These are phyloP conservation scores for Fusarium keratoplasticum DNA, from an alignment of 2,329 filamentous ascomycete species.

Conservation along the genomic window DNA sequence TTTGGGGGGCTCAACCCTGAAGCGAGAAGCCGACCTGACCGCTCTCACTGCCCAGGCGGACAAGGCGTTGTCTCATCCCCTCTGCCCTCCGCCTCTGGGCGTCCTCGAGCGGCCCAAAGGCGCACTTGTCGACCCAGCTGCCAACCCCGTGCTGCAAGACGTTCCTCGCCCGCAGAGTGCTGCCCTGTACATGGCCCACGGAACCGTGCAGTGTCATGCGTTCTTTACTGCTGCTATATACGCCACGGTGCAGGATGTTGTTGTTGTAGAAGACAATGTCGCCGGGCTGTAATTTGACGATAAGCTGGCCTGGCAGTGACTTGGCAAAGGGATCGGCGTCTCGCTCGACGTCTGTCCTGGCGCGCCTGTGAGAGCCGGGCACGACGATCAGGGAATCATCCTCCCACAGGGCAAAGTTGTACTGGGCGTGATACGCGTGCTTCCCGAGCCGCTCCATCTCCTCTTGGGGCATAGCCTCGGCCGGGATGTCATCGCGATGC, in stretches of 20 bases:
- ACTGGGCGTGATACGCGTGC: constrained; percentile 82
- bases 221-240: constrained; percentile 69
- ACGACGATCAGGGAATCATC: constrained; percentile 81
- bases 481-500: constrained; percentile 86
- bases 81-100: constrained; percentile 63
- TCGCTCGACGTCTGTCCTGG: constrained; percentile 77
- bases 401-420: constrained; percentile 84
- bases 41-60: constrained; percentile 70
- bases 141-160: constrained; percentile 81
- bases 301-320: constrained; percentile 70
- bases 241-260: constrained; percentile 83
- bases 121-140: constrained; percentile 70
- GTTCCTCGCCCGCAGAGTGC: constrained; percentile 71
- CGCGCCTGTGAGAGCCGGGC: constrained; percentile 79
- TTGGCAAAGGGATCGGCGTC: constrained; percentile 73
- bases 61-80: constrained; percentile 71
- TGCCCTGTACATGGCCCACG: constrained; percentile 70
- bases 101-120: constrained; percentile 63
- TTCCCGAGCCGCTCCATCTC: constrained; percentile 71
- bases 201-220: constrained; percentile 79
- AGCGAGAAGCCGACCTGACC: constrained; percentile 74
- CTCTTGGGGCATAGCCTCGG: constrained; percentile 72
- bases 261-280: constrained; percentile 92
- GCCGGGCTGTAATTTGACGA: constrained; percentile 76
- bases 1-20: constrained; percentile 60